phyloP scores from a whole-genome alignment of 805 yeast species.

The Kodamaea hsintzibuensis region DNA sequence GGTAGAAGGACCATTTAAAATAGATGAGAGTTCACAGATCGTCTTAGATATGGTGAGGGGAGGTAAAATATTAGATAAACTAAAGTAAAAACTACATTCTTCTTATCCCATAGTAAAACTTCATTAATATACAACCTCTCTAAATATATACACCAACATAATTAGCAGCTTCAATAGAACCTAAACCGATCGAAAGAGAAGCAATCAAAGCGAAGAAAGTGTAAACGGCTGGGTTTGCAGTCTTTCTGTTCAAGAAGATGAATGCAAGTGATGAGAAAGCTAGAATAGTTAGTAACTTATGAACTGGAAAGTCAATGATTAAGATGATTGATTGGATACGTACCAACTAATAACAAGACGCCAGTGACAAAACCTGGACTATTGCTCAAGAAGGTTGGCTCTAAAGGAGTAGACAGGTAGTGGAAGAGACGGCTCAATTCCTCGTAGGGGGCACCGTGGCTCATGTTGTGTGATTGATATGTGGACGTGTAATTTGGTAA shows the following conservation, averaged over 20 bases:
- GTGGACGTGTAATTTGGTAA: neutral
- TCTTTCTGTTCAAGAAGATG: conserved; percentile 30
- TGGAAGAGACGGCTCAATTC: conserved; percentile 23
- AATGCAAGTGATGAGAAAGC: conserved; percentile 32
- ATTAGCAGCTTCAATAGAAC: conserved; percentile 39
- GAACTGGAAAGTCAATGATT: neutral
- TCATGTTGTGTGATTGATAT: conserved; percentile 9
- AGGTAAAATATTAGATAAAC: neutral
- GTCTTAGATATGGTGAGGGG: too few species aligned
- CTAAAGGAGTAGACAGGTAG: conserved; percentile 24
- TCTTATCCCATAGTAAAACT: neutral
- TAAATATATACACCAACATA: conserved; percentile 46
- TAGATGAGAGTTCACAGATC: too few species aligned
- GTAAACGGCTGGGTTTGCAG: conserved; percentile 23
- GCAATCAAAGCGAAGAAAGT: conserved; percentile 34
- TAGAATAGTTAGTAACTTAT: conserved; percentile 6
- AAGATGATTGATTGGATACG: conserved; percentile 9
- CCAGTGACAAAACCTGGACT: conserved; percentile 21
- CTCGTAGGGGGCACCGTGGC: conserved; percentile 30
- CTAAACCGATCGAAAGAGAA: conserved; percentile 38
- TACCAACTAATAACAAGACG: conserved; percentile 26
- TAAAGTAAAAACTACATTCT: neutral
- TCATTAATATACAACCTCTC: conserved; percentile 3
- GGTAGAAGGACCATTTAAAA: too few species aligned
- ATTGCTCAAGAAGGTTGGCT: conserved; percentile 18